phyloP scores from a whole-genome alignment of 2,329 filamentous ascomycete genomes.

The Pseudogymnoascus verrucosus region DNA sequence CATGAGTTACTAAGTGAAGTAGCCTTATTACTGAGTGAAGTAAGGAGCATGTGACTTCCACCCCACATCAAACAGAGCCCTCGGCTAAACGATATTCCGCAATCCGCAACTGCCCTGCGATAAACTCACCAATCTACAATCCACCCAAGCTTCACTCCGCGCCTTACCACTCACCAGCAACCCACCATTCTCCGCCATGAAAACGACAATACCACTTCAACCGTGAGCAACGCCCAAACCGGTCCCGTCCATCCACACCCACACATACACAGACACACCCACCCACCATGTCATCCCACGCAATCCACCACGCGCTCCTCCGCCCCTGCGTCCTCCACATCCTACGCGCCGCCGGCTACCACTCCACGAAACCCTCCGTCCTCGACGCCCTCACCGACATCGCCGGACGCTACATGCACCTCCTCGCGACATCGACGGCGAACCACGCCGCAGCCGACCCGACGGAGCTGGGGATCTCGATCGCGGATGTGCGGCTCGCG shows the following conservation, averaged over 20 bases:
- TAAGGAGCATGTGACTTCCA: too few species aligned
- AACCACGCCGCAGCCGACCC: constrained; percentile 49
- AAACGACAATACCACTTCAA: background rate
- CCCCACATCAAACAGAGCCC: background rate
- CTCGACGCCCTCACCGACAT: constrained; percentile 85
- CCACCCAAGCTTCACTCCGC: background rate
- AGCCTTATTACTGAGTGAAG: too few species aligned
- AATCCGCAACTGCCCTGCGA: background rate
- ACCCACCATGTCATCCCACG: background rate
- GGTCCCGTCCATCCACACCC: background rate
- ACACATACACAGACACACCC: background rate
- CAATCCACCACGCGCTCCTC: constrained; percentile 65
- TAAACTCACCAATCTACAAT: background rate
- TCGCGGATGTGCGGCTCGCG: constrained; percentile 79
- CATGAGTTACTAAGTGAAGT: too few species aligned
- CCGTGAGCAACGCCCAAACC: background rate
- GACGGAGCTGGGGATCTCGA: constrained; percentile 38
- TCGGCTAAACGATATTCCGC: background rate
- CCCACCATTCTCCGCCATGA: background rate
- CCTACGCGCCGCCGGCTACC: constrained; percentile 84
- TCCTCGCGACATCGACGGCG: constrained; percentile 66
- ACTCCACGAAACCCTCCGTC: constrained; percentile 70
- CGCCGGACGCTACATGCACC: constrained; percentile 68
- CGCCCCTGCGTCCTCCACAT: constrained; percentile 85
- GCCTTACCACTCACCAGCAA: background rate